Evolutionary conservation across 192 early-diverging fungal species (phyloP).

Genomic region (Coemansia sp.): DNA sequence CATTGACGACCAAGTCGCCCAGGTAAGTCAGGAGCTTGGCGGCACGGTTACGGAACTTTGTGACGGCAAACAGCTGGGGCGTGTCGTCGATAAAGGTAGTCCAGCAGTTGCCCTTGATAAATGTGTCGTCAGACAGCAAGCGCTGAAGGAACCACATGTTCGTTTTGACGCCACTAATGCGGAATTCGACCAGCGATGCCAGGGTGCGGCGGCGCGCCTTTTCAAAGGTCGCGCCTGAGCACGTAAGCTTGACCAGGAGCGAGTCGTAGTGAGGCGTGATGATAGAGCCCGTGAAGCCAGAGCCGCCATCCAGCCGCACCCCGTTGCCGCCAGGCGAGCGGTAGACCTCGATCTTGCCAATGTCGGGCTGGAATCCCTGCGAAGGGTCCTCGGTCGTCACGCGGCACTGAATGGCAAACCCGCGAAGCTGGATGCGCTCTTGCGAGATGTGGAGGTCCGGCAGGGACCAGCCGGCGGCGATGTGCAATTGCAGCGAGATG

Average conservation of each 20-base stretch:
- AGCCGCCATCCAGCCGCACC: constrained; percentile 85
- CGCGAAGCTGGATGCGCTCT: constrained; percentile 74
- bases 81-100: constrained; percentile 99
- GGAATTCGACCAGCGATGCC: constrained; percentile 87
- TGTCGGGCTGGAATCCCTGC: constrained; percentile 94
- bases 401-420: constrained; percentile 94
- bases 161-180: constrained; percentile 95
- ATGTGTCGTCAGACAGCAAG: constrained; percentile 78
- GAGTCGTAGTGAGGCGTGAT: constrained; percentile 97
- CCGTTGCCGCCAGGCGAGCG: constrained; percentile 86
- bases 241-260: constrained; percentile 87
- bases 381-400: constrained; percentile 94
- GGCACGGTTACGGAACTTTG: constrained; percentile 77
- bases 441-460: constrained; percentile 77
- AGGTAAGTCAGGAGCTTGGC: constrained; percentile 86
- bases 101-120: constrained; percentile 84
- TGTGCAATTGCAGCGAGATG: constrained; percentile 90
- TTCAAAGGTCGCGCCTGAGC: constrained; percentile 84
- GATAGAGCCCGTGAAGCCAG: constrained; percentile 85
- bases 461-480: constrained; percentile 84
- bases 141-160: constrained; percentile 93
- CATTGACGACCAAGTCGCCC: constrained; percentile 90
- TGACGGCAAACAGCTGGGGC: constrained; percentile 83
- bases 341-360: constrained; percentile 93
- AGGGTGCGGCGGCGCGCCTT: constrained; percentile 87